Conservation (phyloP, 73 alveolate species). For the Strombidium stylifer region DNA sequence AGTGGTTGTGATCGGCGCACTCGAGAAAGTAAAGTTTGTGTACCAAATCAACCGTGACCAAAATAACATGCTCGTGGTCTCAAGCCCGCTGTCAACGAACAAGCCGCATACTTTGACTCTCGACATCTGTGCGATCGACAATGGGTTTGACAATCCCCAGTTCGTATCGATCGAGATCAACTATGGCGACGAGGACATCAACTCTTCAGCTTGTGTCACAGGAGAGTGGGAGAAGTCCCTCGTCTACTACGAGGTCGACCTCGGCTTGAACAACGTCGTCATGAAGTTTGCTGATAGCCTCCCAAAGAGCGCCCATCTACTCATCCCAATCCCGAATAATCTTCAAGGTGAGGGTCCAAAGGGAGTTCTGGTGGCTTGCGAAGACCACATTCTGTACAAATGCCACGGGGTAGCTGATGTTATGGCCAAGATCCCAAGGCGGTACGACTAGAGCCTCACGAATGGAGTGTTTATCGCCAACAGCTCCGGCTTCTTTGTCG, state of each 20-base stretch:
- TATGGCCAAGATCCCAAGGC: slow-evolving; percentile 67
- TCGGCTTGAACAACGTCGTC: slow-evolving; percentile 97
- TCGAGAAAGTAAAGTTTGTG: slow-evolving; percentile 98
- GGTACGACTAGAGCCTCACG: slow-evolving; percentile 67
- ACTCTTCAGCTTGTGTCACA: slow-evolving; percentile 73
- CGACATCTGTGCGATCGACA: slow-evolving; percentile 98
- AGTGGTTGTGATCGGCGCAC: slow-evolving; percentile 98
- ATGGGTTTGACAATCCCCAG: slow-evolving; percentile 98
- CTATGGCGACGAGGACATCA: slow-evolving; percentile 94
- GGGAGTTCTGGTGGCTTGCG: slow-evolving; percentile 87
- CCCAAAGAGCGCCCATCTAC: slow-evolving; percentile 94
- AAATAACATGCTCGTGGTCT: slow-evolving; percentile 88
- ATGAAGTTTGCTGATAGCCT: slow-evolving; percentile 90
- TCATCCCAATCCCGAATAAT: slow-evolving; percentile 93
- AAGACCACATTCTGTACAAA: slow-evolving; percentile 68
- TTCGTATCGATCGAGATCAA: slow-evolving; percentile 98
- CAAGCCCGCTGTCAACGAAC: slow-evolving; percentile 98
- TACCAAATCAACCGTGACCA: slow-evolving; percentile 97
- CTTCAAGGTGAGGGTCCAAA: slow-evolving; percentile 99
- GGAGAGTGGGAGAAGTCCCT: slow-evolving; percentile 86
- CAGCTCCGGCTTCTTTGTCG: slow-evolving; percentile 58
- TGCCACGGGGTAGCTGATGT: slow-evolving; percentile 76
- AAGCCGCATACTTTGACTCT: slow-evolving; percentile 96
- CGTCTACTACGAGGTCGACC: slow-evolving; percentile 97
- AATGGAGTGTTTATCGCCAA: slow-evolving; percentile 42